Evolutionary conservation across 192 early-diverging fungal genomes (phyloP), one percentile per base, ranked within the genome.

Genomic region (Allomyces arbusculus): DNA sequence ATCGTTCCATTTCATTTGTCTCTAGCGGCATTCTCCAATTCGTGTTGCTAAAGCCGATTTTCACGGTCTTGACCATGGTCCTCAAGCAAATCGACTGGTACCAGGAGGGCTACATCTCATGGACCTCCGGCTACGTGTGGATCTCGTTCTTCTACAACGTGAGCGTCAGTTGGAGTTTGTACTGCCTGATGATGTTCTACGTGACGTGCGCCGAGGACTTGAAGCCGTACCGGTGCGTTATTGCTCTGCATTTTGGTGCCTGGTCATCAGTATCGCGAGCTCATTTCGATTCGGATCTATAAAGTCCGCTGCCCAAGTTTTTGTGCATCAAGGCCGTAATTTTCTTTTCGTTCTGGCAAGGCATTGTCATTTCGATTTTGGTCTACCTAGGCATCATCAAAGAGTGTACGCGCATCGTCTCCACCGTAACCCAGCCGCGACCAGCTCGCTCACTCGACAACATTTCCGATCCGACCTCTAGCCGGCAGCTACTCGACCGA

Each of bases 321-420:
- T 75, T 95, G 43, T 91, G 88, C 68, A 83, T 97, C 69, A 97
- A 97, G 75, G 86, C 88, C 6, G 86, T 94, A 23, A 85, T 97
- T 62, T 95, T 95, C 70, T 88, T 97, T 69, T 90, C 91, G 1
- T 97, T 89, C 73, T 97, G 92, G 90, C 92, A 94, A 75, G 82
- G 90, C 44, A 68, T 97, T 50, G 77, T 82, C 10, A 80, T 97
- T 55, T 84, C 94, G 20, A 78, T 97, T 22, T 67, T 97, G 45
- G 87, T 90, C 1, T 79, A 82, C 20, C 71, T 81, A 1, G 89
- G 90, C 8, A 65, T 87, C 24, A 88, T 97, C 66, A 78, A 76
- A 62, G 82, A 84, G 68, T 82, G 87, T 76, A 78, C 79, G 70
- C 33, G 33, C 33, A 40, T 40, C 33, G 3, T 40, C 33, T 40